These are phyloP conservation scores for Plenodomus biglobosus DNA, from an alignment of 2,329 filamentous ascomycete species.

Conservation along the genomic window DNA sequence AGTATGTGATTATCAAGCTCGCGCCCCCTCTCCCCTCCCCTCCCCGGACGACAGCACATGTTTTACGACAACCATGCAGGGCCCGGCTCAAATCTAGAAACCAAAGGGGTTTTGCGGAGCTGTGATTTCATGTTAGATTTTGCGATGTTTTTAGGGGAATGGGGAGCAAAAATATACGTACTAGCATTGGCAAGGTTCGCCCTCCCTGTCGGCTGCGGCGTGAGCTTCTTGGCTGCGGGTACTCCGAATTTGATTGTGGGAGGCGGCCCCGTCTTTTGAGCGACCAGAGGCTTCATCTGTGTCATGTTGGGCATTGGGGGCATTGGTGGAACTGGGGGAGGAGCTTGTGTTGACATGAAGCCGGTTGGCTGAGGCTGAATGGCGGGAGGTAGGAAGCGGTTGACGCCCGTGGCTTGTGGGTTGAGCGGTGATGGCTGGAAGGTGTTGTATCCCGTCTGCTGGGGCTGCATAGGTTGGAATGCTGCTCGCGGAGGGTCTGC, in stretches of 20 bases:
- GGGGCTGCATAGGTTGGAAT: conserved; percentile 44
- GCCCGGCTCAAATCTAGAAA: conserved; percentile 50
- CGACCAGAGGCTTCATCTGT: conserved; percentile 63
- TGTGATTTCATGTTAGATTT: conserved; percentile 42
- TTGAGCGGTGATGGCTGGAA: conserved; percentile 46
- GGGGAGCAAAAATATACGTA: conserved; percentile 60
- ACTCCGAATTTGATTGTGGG: conserved; percentile 90
- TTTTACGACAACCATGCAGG: not conserved
- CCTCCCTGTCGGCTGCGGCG: conserved; percentile 84
- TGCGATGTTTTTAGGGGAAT: not conserved
- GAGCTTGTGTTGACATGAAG: conserved; percentile 50
- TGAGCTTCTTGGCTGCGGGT: conserved; percentile 70
- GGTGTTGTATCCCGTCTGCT: conserved; percentile 45
- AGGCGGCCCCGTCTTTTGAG: conserved; percentile 82
- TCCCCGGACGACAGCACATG: conserved; percentile 5
- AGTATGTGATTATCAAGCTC: too few species aligned
- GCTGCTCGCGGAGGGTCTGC: conserved; percentile 57
- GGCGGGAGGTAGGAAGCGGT: conserved; percentile 49
- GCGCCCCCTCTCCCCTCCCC: too few species aligned
- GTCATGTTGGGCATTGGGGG: conserved; percentile 60
- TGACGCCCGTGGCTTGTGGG: conserved; percentile 59
- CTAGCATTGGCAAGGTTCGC: conserved; percentile 94
- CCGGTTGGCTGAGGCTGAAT: conserved; percentile 59
- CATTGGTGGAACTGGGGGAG: conserved; percentile 61
- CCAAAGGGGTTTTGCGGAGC: conserved; percentile 72